Percentiles rank a stretch among this genome's conserved stretches.
Evolutionary conservation across 73 alveolate species (phyloP).

Genomic region (Paramecium octaurelia): DNA sequence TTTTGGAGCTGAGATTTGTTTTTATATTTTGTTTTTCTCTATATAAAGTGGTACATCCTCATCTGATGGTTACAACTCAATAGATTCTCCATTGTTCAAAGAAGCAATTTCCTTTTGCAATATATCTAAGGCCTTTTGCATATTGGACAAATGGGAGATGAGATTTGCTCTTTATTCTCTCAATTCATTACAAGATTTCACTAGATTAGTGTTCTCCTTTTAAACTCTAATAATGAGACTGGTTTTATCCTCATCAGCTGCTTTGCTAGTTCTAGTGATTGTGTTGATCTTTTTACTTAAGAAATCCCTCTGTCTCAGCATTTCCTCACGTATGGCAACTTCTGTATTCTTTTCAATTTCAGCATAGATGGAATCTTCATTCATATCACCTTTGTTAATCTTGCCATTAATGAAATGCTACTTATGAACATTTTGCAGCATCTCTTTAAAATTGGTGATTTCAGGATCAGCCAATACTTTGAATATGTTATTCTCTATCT

Average conservation of each 20-base stretch:
- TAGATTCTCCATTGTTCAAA: background rate
- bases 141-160: background rate
- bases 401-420: background rate
- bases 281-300: constrained; percentile 54
- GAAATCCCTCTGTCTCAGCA: constrained; percentile 55
- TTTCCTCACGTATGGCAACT: constrained; percentile 52
- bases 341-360: constrained; percentile 56
- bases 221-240: constrained; percentile 38
- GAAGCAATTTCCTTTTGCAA: background rate
- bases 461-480: background rate
- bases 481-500: background rate
- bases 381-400: background rate
- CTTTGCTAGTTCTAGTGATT: constrained; percentile 21
- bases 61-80: background rate
- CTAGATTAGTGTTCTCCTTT: constrained; percentile 47
- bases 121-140: constrained; percentile 31
- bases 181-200: constrained; percentile 41
- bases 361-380: background rate
- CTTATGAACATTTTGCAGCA: background rate
- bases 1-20: constrained; percentile 29
- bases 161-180: constrained; percentile 31
- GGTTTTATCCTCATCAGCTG: constrained; percentile 46
- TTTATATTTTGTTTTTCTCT: background rate
- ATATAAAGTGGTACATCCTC: background rate
- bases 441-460: background rate